A percentile compares a stretch with the other conserved stretches of the same genome.
These are phyloP conservation scores for Aureobasidium sp. DNA, from an alignment of 2,329 filamentous ascomycete genomes.

Conservation along the genomic window DNA sequence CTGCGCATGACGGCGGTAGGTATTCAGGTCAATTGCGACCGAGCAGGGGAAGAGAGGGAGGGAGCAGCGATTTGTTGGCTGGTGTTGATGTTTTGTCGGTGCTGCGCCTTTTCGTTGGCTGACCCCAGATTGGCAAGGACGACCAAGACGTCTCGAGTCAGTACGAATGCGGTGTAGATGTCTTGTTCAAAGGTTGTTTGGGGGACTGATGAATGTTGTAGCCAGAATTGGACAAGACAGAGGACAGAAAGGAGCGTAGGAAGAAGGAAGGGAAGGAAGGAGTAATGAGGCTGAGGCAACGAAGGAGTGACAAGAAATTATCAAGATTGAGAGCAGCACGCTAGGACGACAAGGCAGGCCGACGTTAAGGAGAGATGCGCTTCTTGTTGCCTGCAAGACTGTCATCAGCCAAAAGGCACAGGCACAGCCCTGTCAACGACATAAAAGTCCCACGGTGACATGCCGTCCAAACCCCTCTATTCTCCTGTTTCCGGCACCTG, in stretches of 20 bases:
- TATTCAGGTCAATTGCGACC: not conserved
- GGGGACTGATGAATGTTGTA: not conserved
- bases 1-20: slow-evolving; percentile 44
- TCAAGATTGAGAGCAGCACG: not conserved
- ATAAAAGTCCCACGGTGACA: not conserved
- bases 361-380: slow-evolving; percentile 8
- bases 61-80: not conserved
- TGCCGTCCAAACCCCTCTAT: not conserved
- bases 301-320: slow-evolving; percentile 7
- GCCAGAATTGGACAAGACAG: not conserved
- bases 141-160: not conserved
- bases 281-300: not conserved
- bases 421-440: not conserved
- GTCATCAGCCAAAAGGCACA: not conserved
- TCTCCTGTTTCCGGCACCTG: not conserved
- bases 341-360: not conserved
- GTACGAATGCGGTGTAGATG: not conserved
- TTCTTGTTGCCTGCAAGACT: not conserved
- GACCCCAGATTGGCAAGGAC: slow-evolving; percentile 5
- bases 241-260: not conserved
- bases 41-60: not conserved
- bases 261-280: not conserved
- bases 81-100: not conserved
- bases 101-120: slow-evolving; percentile 6
- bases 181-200: not conserved